These are phyloP conservation scores for Leersia perrieri DNA, from an alignment of 176 grass and related monocot genomes.

Conservation along the genomic window DNA sequence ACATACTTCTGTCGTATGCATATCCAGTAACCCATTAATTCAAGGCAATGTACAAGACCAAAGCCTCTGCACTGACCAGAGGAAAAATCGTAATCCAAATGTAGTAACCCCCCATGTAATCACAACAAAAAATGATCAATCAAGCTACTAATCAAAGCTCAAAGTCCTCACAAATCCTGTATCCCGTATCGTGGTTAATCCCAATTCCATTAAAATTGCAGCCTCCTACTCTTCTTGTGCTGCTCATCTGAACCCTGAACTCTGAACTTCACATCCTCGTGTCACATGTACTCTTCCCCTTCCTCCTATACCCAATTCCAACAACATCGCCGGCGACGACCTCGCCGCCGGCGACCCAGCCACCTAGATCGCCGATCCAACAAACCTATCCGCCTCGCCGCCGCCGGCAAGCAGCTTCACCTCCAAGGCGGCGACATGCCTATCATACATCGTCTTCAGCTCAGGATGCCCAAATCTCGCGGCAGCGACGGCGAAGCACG, in stretches of 20 bases:
- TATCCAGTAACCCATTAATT: background rate
- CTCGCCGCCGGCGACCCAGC: background rate
- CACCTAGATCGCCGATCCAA: constrained; percentile 13
- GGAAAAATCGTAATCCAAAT: background rate
- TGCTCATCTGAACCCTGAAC: background rate
- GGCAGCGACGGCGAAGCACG: constrained; percentile 48
- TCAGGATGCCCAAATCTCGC: constrained; percentile 45
- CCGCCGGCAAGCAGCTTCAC: background rate
- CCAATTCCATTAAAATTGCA: constrained; percentile 30
- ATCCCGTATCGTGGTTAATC: background rate
- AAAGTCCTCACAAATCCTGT: background rate
- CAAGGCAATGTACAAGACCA: background rate
- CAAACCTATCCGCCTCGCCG: background rate
- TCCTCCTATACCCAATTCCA: constrained; percentile 24
- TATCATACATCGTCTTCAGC: constrained; percentile 23
- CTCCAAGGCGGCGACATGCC: constrained; percentile 29
- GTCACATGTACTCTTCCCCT: background rate
- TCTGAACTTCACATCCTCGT: background rate
- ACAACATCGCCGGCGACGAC: background rate
- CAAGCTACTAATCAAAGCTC: background rate
- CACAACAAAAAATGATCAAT: background rate
- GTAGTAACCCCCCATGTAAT: background rate
- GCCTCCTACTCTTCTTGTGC: background rate
- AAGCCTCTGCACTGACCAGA: background rate
- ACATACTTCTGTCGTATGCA: background rate